These are phyloP conservation scores for Mikania micrantha DNA, from an alignment of 129 eudicot genomes.

Conservation along the genomic window DNA sequence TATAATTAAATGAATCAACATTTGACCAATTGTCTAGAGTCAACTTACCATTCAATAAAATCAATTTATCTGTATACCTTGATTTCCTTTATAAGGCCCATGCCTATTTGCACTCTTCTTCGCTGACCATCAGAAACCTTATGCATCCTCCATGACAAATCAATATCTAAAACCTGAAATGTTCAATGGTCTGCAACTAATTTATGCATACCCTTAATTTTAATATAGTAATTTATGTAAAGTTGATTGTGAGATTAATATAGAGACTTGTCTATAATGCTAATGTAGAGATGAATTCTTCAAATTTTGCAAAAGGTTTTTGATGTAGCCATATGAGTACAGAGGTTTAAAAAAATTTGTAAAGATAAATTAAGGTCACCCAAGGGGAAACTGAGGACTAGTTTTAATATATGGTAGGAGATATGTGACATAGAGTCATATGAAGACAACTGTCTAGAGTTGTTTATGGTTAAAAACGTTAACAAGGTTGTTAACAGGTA, in stretches of 20 bases:
- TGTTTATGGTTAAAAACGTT: no score
- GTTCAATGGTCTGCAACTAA: neutral
- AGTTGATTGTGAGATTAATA: neutral
- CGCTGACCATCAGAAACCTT: slow-evolving; percentile 95
- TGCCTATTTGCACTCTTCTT: slow-evolving; percentile 95
- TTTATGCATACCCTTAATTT: neutral
- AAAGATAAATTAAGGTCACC: no score
- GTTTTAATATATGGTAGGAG: no score
- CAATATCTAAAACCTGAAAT: slow-evolving; percentile 75
- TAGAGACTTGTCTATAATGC: neutral
- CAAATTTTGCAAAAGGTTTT: neutral
- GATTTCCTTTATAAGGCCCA: slow-evolving; percentile 91
- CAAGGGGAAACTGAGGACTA: no score
- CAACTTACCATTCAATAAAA: neutral
- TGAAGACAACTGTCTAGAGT: no score
- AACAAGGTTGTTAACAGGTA: no score
- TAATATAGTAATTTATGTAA: neutral
- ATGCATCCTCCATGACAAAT: slow-evolving; percentile 95
- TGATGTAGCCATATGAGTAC: no score
- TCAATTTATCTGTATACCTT: slow-evolving; percentile 44
- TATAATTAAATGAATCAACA: neutral
- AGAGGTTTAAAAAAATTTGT: no score
- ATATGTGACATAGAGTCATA: no score
- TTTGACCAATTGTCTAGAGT: neutral
- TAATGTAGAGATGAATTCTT: neutral